Conservation (phyloP, 805 yeast genomes). For the Barnettozyma siamensis region DNA sequence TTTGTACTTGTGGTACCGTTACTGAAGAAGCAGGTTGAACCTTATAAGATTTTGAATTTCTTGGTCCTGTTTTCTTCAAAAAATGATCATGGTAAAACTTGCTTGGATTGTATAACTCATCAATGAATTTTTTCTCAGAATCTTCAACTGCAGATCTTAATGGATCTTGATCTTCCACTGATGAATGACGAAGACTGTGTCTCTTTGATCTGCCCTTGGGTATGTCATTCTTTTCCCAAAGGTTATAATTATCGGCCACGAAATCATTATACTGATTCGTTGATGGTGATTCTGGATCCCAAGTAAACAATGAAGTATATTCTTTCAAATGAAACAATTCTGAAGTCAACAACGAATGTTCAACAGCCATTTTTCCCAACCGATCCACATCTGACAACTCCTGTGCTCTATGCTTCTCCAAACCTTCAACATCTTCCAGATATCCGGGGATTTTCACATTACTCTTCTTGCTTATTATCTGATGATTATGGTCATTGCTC, state of each 20-base stretch:
- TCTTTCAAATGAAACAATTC: slow-evolving; percentile 61
- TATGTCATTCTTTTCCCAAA: slow-evolving; percentile 20
- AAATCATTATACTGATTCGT: slow-evolving; percentile 29
- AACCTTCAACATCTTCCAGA: slow-evolving; percentile 4
- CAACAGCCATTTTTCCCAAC: slow-evolving; percentile 38
- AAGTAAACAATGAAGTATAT: slow-evolving; percentile 54
- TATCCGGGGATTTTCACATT: background rate
- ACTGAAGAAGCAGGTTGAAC: background rate
- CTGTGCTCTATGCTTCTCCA: background rate
- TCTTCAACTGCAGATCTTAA: slow-evolving; percentile 13
- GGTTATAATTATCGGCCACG: slow-evolving; percentile 15
- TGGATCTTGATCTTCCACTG: slow-evolving; percentile 11
- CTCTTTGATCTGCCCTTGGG: slow-evolving; percentile 15
- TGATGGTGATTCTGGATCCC: slow-evolving; percentile 47
- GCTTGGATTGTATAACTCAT: slow-evolving; percentile 18
- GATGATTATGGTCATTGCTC: slow-evolving; percentile 1
- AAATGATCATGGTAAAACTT: slow-evolving; percentile 20
- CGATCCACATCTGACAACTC: slow-evolving; percentile 22
- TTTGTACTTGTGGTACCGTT: no score
- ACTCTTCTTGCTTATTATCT: slow-evolving; percentile 2
- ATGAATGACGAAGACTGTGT: slow-evolving; percentile 19
- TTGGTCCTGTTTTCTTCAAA: slow-evolving; percentile 6
- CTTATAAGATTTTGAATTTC: slow-evolving; percentile 1
- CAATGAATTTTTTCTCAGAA: slow-evolving; percentile 8
- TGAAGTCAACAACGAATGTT: slow-evolving; percentile 44